Base-by-base conservation (phyloP, 2,329 filamentous ascomycete genomes). In the Ophiostoma triangulosporum region DNA sequence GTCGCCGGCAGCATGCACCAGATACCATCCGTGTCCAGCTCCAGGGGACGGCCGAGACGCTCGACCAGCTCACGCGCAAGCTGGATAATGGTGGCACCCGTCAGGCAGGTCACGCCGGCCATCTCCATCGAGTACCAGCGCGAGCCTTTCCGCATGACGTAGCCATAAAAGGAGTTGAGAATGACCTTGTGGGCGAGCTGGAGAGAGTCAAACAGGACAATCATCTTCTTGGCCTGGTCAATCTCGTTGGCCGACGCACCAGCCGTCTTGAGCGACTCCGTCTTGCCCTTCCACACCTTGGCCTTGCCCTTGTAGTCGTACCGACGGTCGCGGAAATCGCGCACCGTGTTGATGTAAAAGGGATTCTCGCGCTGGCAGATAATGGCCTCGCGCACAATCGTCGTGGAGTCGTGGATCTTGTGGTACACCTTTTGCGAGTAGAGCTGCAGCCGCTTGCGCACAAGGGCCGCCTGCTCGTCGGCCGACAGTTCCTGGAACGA, bases 341-440 rank as follows among this genome's bases (percentile, higher is more conserved):
- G 85, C 51, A 98, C 93, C 0, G 93, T 98, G 64, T 98, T 81
- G 62, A 98, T 91, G 64, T 98, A 98, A 66, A 98, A 98, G 0
- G 93, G 93, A 57, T 98, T 98, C 65, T 98, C 93, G 58, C 93
- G 80, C 65, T 98, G 93, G 64, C 93, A 98, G 62, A 98, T 97
- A 64, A 98, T 96, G 11, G 94, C 93, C 67, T 98, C 93, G 52
- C 90, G 82, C 57, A 93, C 84, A 55, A 94, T 93, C 0, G 88
- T 97, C 50, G 84, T 95, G 12, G 87, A 86, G 57, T 97, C 93
- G 67, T 95, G 90, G 56, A 98, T 97, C 68, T 97, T 98, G 75
- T 98, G 93, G 65, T 98, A 98, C 58, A 98, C 95, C 70, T 98
- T 98, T 67, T 97, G 95, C 63, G 88, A 94, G 71, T 95, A 98